These are phyloP conservation scores for Neurospora tetrasperma DNA, from an alignment of 495 filamentous ascomycete genomes.

Conservation along the genomic window DNA sequence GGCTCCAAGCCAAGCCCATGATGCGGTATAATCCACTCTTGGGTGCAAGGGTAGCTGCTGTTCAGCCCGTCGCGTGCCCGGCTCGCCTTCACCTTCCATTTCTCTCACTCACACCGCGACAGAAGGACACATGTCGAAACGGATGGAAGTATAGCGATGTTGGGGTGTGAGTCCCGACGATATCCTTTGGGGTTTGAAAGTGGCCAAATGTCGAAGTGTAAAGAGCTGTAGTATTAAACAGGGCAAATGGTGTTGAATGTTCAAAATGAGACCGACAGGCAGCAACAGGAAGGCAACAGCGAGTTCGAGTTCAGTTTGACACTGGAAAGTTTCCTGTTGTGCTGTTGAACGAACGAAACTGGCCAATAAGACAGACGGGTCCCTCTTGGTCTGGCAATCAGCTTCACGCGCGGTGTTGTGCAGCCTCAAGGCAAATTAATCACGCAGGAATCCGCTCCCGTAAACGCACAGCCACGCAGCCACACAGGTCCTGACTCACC, in stretches of 20 bases:
- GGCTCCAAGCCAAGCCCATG: background rate
- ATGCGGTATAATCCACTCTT: background rate
- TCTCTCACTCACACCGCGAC: background rate
- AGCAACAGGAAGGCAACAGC: background rate
- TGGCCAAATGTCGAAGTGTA: too few relatives aligned
- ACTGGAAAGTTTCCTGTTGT: background rate
- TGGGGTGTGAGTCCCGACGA: background rate
- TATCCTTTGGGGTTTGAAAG: background rate
- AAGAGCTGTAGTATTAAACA: background rate
- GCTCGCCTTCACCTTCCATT: background rate
- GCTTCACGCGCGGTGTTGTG: background rate
- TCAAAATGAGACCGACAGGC: background rate
- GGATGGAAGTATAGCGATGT: background rate
- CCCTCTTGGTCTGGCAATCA: background rate
- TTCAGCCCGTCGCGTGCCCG: background rate
- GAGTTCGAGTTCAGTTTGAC: background rate
- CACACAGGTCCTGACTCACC: background rate
- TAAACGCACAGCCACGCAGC: background rate
- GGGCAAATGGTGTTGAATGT: background rate
- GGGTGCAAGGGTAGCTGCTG: background rate
- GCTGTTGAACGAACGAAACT: background rate
- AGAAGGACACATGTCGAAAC: background rate
- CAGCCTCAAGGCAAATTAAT: background rate
- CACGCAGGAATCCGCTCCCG: background rate
- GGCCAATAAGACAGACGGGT: background rate